These are phyloP conservation scores for Chlamydomonas schloesseri DNA, from an alignment of 139 green algal genomes.

Conservation along the genomic window DNA sequence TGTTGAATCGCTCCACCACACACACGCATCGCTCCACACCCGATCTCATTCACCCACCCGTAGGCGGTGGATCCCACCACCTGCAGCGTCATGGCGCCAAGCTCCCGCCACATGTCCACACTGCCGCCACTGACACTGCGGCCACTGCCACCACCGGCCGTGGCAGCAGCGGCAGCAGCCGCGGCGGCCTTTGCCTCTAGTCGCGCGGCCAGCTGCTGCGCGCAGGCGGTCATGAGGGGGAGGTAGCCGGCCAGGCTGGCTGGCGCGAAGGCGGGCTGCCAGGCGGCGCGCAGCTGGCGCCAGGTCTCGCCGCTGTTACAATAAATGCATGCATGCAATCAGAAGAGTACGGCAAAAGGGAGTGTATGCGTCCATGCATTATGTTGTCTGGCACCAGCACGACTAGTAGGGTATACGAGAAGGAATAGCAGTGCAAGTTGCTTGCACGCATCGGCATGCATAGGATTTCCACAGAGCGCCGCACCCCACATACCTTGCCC, in stretches of 20 bases:
- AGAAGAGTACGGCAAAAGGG: no score
- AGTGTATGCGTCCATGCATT: no score
- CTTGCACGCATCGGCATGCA: no score
- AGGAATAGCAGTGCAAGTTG: no score
- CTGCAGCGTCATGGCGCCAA: constrained; percentile 68
- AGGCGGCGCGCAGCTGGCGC: constrained; percentile 55
- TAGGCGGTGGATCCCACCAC: background rate
- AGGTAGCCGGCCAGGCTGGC: constrained; percentile 55
- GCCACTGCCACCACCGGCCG: background rate
- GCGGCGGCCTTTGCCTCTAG: background rate
- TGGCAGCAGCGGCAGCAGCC: no score
- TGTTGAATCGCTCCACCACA: no score
- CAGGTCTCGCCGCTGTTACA: constrained; percentile 54
- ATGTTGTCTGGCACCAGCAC: no score
- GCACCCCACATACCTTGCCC: no score
- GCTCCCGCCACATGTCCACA: constrained; percentile 62
- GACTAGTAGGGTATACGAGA: no score
- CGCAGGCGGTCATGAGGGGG: constrained; percentile 59
- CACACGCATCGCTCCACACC: no score
- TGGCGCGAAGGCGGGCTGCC: constrained; percentile 65
- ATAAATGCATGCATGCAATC: no score
- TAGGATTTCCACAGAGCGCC: no score
- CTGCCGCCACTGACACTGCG: background rate
- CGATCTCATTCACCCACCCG: background rate
- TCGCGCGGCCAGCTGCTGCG: constrained; percentile 43